Evolutionary conservation across 495 filamentous ascomycete genomes (phyloP), one percentile per base, ranked within the genome.

Genomic region (Umbilicaria muhlenbergii): DNA sequence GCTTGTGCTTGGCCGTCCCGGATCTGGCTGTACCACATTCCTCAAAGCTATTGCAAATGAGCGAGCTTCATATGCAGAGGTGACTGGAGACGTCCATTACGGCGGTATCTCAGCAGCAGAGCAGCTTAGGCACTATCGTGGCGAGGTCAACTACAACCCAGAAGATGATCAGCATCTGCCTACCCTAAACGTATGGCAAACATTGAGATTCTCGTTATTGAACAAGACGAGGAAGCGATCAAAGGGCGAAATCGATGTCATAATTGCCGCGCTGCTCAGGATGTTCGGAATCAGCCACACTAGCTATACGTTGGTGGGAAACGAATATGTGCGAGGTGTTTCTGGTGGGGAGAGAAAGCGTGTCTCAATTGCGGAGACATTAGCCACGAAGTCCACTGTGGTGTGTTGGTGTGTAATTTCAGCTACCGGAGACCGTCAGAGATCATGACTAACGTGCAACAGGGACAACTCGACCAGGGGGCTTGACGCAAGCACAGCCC

Each of bases 161-260:
- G 84, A 91, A 59, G 83, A 91, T 43, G 86, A 92, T 48, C 68
- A 77, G 37, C 84, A 89, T 58, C 77, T 89, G 53, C 80, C 86
- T 3, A 67, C 70, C 7, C 61, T 94, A 32, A 91, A 79, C 2
- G 85, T 94, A 2, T 78, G 68, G 74, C 74, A 88, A 52, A 92
- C 86, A 0, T 63, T 91, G 39, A 75, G 75, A n/a, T 92, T 94
- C 55, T 80, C 85, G 0, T 64, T 89, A 8, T 76, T 81, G 54
- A 88, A 79, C 66, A 87, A 87, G 64, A 85, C 81, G n/a, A 80
- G 75, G 58, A 84, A 81, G 61, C 65, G 71, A 35, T 70, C 78
- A n/a, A 69, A 69, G 14, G 69, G 63, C 1, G 77, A 82, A 42
- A 79, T 86, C 18, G 71, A 76, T 3, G 60, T 82, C 39, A 81